phyloP scores from a whole-genome alignment of 2,329 filamentous ascomycete species.

The Zalaria sp. region DNA sequence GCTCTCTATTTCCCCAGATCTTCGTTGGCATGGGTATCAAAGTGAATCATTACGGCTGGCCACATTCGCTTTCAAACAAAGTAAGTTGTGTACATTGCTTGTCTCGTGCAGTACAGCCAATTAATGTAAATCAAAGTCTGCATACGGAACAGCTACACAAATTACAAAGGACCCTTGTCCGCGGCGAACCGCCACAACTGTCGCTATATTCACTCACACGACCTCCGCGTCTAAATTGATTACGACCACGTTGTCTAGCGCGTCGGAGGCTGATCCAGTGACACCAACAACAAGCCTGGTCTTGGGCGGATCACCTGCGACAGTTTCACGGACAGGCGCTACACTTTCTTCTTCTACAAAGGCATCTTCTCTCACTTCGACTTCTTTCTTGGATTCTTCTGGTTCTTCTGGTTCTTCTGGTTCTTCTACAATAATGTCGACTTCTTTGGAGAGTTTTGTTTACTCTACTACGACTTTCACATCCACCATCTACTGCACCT shows the following conservation, averaged over 20 bases:
- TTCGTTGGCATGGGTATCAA: background rate
- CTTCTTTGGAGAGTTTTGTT: background rate
- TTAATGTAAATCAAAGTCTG: no score
- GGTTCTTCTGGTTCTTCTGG: background rate
- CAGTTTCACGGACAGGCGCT: background rate
- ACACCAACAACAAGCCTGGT: no score
- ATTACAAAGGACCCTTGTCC: no score
- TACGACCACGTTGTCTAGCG: no score
- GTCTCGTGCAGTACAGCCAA: no score
- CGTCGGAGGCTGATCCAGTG: no score
- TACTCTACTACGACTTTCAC: conserved; percentile 1
- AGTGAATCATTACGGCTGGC: background rate
- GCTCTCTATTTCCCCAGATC: background rate
- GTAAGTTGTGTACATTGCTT: no score
- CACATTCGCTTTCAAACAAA: no score
- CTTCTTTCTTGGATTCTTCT: background rate
- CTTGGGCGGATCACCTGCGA: background rate
- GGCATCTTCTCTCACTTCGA: background rate
- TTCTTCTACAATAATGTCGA: background rate
- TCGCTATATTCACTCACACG: no score
- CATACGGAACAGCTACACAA: no score
- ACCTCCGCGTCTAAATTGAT: no score
- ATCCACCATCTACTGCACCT: conserved; percentile 1
- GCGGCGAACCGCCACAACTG: no score
- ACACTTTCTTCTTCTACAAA: background rate